Evolutionary conservation across 2,329 filamentous ascomycete genomes (phyloP).

Genomic region (Amylocarpus encephaloides): DNA sequence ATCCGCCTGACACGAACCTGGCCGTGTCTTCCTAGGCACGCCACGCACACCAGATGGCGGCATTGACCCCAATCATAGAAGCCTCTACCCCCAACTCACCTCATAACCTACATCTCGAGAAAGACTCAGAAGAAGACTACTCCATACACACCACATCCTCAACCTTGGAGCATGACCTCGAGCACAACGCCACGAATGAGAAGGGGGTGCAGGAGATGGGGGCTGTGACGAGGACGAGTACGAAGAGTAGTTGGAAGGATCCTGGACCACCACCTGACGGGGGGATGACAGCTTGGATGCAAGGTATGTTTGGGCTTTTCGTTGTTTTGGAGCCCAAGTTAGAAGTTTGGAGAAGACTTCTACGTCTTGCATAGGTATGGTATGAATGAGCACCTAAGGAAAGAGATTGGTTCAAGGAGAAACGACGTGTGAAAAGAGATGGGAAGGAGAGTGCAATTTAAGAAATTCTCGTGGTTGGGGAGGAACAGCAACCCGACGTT

Average conservation of each 20-base stretch:
- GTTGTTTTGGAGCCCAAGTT: background rate
- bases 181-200: too few species aligned
- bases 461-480: background rate
- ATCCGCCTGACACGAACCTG: too few species aligned
- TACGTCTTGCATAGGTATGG: background rate
- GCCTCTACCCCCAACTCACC: too few species aligned
- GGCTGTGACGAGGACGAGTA: constrained; percentile 18
- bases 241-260: constrained; percentile 27
- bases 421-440: background rate
- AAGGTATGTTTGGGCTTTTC: constrained; percentile 21
- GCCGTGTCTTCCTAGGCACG: too few species aligned
- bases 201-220: constrained; percentile 1
- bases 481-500: background rate
- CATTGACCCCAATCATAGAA: too few species aligned
- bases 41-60: too few species aligned
- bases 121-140: too few species aligned
- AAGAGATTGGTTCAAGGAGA: background rate
- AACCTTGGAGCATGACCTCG: too few species aligned
- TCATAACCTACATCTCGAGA: too few species aligned
- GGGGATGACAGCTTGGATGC: constrained; percentile 26
- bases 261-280: constrained; percentile 30
- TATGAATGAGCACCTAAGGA: background rate
- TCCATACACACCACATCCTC: too few species aligned
- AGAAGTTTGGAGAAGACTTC: background rate
- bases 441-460: too few species aligned